Percentiles rank a stretch among this genome's conserved stretches.
Conservation (phyloP, 192 early-diverging fungal species). For the Haplosporangium gracile region DNA sequence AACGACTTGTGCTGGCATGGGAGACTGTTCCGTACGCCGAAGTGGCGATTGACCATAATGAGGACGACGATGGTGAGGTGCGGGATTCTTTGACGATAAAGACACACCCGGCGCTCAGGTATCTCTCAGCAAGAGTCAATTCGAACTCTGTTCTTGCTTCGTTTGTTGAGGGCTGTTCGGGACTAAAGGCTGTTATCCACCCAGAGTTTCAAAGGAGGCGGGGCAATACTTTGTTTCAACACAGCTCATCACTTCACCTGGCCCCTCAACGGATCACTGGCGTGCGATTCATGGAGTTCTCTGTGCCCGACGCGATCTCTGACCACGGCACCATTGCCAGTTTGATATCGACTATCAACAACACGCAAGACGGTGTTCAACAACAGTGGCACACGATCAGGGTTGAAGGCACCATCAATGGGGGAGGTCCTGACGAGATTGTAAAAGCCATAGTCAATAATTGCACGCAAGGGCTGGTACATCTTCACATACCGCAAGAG, state of each 20-base stretch:
- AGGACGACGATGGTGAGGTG: background rate
- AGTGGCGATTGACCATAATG: background rate
- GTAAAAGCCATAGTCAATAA: background rate
- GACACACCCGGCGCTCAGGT: background rate
- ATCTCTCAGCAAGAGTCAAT: background rate
- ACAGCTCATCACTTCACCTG: background rate
- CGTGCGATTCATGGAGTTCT: background rate
- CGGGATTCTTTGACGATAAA: background rate
- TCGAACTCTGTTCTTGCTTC: background rate
- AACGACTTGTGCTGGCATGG: background rate
- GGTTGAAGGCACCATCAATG: no score
- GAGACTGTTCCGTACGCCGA: background rate
- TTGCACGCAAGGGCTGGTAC: background rate
- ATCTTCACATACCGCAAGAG: background rate
- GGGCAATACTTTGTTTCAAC: background rate
- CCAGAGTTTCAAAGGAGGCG: background rate
- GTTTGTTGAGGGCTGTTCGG: background rate
- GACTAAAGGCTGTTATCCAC: background rate
- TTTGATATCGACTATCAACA: background rate
- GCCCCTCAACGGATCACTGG: background rate
- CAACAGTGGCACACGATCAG: background rate
- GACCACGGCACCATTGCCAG: background rate
- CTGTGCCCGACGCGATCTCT: background rate
- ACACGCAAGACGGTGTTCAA: background rate
- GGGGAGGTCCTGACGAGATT: background rate